Conservation (phyloP, 352 stramenopile genomes). For the Lagenidium giganteum region DNA sequence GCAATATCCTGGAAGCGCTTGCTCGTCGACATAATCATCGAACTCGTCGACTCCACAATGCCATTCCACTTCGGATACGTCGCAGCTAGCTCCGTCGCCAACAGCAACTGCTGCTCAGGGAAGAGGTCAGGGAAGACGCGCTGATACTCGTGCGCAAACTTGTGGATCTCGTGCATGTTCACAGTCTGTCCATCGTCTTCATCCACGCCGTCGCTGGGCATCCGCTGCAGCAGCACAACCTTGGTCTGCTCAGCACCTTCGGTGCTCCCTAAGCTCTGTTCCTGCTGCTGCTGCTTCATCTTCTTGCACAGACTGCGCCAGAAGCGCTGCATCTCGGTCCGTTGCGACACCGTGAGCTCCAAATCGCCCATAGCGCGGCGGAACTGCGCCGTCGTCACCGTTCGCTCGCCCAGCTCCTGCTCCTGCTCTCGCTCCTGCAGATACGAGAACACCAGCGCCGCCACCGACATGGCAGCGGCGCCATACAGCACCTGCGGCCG, state of each 20-base stretch:
- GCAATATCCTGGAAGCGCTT: slow-evolving; percentile 83
- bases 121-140: slow-evolving; percentile 80
- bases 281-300: slow-evolving; percentile 15
- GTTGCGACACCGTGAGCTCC: slow-evolving; percentile 47
- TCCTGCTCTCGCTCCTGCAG: slow-evolving; percentile 79
- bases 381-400: slow-evolving; percentile 53
- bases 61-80: slow-evolving; percentile 49
- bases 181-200: too few species aligned
- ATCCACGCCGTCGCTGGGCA: too few species aligned
- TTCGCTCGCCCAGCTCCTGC: slow-evolving; percentile 38
- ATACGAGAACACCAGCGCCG: slow-evolving; percentile 73
- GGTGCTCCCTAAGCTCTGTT: too few species aligned
- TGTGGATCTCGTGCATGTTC: slow-evolving; percentile 59
- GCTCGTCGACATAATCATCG: slow-evolving; percentile 72
- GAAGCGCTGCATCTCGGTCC: slow-evolving; percentile 70
- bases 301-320: slow-evolving; percentile 69
- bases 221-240: neutral
- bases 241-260: neutral
- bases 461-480: slow-evolving; percentile 71
- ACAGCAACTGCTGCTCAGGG: slow-evolving; percentile 56
- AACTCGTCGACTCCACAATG: slow-evolving; percentile 70
- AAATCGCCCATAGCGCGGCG: slow-evolving; percentile 59
- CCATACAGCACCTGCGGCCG: slow-evolving; percentile 63
- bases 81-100: slow-evolving; percentile 40
- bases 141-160: slow-evolving; percentile 77